Conservation (phyloP, 306 rosid genomes). For the Psophocarpus tetragonolobus region DNA sequence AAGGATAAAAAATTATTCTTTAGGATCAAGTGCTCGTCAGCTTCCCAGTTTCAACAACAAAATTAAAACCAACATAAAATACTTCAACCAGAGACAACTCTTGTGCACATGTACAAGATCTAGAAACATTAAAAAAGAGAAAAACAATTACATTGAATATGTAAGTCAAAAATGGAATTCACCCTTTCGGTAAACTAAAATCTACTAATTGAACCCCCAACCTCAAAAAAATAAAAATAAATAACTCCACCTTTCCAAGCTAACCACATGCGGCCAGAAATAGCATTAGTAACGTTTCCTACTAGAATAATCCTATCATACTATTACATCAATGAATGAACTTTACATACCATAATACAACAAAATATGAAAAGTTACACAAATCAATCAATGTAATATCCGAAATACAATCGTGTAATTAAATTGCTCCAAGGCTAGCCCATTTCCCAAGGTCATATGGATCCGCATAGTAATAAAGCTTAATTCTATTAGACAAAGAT, state of each 20-base stretch:
- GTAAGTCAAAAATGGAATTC: conserved; percentile 32
- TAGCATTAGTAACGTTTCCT: conserved; percentile 5
- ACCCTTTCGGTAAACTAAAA: conserved; percentile 7
- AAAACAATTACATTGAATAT: background rate
- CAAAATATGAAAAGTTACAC: conserved; percentile 34
- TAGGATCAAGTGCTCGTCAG: background rate
- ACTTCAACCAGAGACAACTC: background rate
- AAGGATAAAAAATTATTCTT: background rate
- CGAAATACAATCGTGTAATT: conserved; percentile 23
- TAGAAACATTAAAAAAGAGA: background rate
- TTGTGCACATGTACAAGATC: background rate
- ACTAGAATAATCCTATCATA: conserved; percentile 32
- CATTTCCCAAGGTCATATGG: conserved; percentile 93
- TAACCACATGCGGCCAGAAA: conserved; percentile 16
- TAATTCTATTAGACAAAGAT: conserved; percentile 81
- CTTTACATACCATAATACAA: conserved; percentile 49
- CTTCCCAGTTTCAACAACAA: background rate
- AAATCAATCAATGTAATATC: conserved; percentile 37
- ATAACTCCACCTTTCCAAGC: conserved; percentile 12
- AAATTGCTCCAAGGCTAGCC: conserved; percentile 91
- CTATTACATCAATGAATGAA: conserved; percentile 50
- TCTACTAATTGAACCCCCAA: conserved; percentile 12
- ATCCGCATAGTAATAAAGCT: conserved; percentile 77
- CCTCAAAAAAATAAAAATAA: background rate
- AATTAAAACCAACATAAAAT: background rate